A percentile compares a stretch with the other conserved stretches of the same genome.
These are phyloP conservation scores for Pestalotiopsis sp. DNA, from an alignment of 2,329 filamentous ascomycete species.

Conservation along the genomic window DNA sequence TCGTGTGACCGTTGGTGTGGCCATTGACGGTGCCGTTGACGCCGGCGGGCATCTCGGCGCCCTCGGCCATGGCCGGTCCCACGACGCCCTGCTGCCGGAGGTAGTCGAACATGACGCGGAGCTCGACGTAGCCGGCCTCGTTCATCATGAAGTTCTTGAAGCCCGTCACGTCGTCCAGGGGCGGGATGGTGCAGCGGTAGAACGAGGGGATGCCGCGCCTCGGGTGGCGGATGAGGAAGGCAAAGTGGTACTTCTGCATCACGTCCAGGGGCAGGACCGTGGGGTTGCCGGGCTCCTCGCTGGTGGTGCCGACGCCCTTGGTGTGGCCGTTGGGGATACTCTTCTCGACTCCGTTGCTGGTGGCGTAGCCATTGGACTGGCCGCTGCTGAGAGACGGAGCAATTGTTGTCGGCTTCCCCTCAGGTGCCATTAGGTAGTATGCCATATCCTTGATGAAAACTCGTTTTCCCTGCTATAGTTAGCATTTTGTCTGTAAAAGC, in stretches of 20 bases:
- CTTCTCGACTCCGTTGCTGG: slow-evolving; percentile 33
- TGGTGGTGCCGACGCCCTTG: slow-evolving; percentile 49
- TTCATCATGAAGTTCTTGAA: slow-evolving; percentile 85
- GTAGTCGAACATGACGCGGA: slow-evolving; percentile 86
- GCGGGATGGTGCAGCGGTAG: slow-evolving; percentile 91
- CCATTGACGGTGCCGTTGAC: slow-evolving; percentile 33
- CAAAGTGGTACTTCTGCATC: slow-evolving; percentile 85
- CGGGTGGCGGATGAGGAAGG: slow-evolving; percentile 97
- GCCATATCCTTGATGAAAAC: slow-evolving; percentile 98
- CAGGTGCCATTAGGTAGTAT: slow-evolving; percentile 84
- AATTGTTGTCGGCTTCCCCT: slow-evolving; percentile 67
- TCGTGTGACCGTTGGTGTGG: slow-evolving; percentile 31
- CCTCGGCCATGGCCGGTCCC: slow-evolving; percentile 64
- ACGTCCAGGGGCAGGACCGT: slow-evolving; percentile 79
- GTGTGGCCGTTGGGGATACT: slow-evolving; percentile 28
- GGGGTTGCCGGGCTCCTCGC: slow-evolving; percentile 71
- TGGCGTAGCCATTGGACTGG: slow-evolving; percentile 19
- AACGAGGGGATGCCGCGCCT: slow-evolving; percentile 89
- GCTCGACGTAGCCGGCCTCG: slow-evolving; percentile 89
- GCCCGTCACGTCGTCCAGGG: slow-evolving; percentile 78
- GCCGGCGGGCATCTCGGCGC: slow-evolving; percentile 20
- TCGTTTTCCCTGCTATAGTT: slow-evolving; percentile 71
- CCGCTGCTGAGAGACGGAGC: slow-evolving; percentile 80
- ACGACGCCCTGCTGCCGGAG: slow-evolving; percentile 71
- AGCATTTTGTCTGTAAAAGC: slow-evolving; percentile 42